Evolutionary conservation across 768 basidiomycete species (phyloP).

Genomic region (Pulveroboletus sp.): DNA sequence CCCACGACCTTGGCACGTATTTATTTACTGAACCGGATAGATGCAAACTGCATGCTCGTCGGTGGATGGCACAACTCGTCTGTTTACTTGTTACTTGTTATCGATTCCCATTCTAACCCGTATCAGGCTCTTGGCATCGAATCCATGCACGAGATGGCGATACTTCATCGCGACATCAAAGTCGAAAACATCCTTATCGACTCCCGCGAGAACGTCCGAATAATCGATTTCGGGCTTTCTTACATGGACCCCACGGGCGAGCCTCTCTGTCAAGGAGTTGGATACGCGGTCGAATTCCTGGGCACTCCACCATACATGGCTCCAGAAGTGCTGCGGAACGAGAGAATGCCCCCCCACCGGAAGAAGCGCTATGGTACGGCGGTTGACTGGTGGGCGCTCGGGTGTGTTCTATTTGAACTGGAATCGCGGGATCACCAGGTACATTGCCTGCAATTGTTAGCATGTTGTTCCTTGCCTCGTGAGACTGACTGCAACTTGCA

Average conservation of each 20-base stretch:
- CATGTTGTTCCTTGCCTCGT: background rate
- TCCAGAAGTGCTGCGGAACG: slow-evolving; percentile 36
- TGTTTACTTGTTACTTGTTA: background rate
- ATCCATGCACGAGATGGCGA: slow-evolving; percentile 51
- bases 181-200: slow-evolving; percentile 66
- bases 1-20: slow-evolving; percentile 32
- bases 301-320: slow-evolving; percentile 39
- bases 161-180: slow-evolving; percentile 68
- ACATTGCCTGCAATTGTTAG: background rate
- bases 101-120: background rate
- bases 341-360: background rate
- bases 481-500: slow-evolving; percentile 7
- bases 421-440: slow-evolving; percentile 28
- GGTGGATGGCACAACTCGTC: slow-evolving; percentile 41
- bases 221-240: slow-evolving; percentile 40
- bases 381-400: slow-evolving; percentile 42
- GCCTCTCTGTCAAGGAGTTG: slow-evolving; percentile 9
- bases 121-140: slow-evolving; percentile 38
- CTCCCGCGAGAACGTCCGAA: slow-evolving; percentile 34
- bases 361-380: slow-evolving; percentile 27
- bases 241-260: slow-evolving; percentile 12
- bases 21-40: slow-evolving; percentile 21
- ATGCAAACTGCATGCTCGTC: slow-evolving; percentile 27
- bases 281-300: slow-evolving; percentile 23
- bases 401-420: slow-evolving; percentile 38